Conservation (phyloP, 306 rosid species). For the Trifolium subterraneum region DNA sequence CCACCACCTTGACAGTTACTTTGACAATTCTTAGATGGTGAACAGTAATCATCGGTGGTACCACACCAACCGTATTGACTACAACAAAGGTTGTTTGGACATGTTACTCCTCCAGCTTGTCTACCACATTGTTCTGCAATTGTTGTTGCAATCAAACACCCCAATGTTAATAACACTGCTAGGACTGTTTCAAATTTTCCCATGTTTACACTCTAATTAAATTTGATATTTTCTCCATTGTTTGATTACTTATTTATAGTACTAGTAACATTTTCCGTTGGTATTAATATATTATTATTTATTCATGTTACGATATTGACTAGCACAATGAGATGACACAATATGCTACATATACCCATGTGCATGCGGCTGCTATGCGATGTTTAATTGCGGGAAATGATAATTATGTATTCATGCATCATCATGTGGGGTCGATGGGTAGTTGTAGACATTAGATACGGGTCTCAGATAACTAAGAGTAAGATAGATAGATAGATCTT, state of each 20-base stretch:
- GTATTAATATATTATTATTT: not conserved
- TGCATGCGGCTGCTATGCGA: not conserved
- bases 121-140: constrained; percentile 57
- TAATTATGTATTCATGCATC: not conserved
- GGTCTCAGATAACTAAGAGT: not conserved
- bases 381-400: not conserved
- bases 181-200: not conserved
- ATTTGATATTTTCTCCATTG: not conserved
- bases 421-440: not conserved
- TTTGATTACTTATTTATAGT: not conserved
- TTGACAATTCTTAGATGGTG: constrained; percentile 47
- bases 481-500: not conserved
- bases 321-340: not conserved
- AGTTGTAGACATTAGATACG: not conserved
- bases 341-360: not conserved
- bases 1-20: constrained; percentile 52
- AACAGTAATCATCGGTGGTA: constrained; percentile 54
- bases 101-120: constrained; percentile 52
- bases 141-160: constrained; percentile 22
- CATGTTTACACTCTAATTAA: constrained; percentile 34
- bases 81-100: constrained; percentile 58
- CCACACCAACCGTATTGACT: constrained; percentile 76
- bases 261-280: not conserved
- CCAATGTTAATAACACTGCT: not conserved
- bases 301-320: not conserved